Evolutionary conservation across 306 rosid species (phyloP), one percentile per base, ranked within the genome.

Genomic region (Cucumis melo): DNA sequence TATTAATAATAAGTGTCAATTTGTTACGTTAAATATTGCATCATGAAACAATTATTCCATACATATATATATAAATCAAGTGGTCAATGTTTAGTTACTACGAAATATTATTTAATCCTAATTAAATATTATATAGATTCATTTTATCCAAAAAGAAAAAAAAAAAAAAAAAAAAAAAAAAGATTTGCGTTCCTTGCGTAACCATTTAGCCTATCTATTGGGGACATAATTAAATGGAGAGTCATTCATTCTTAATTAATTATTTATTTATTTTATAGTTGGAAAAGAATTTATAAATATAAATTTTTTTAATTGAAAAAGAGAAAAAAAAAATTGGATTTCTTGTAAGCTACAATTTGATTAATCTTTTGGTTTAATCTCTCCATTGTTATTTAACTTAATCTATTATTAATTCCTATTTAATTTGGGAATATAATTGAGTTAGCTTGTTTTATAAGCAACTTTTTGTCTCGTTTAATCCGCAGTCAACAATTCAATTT

Each of bases 301-400:
- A 29, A 32, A 32, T 2, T 32, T 32, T 32, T 32, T 32, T 32
- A 2, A 32, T 32, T 3, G n/a, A n/a, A n/a, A n/a, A n/a, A n/a
- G n/a, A n/a, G n/a, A n/a, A n/a, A 32, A 32, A 44, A 24, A 44
- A 46, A 13, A 10, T 0, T 20, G 17, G 38, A 12, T 70, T 70
- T 70, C 75, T 70, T 72, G 59, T 48, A 48, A 44, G 42, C 14
- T 72, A 50, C 76, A 72, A 21, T 46, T 72, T 48, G 76, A 72
- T 46, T 15, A 72, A 70, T 42, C 19, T 46, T 70, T 70, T 70
- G 58, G 21, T 68, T 68, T 44, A 44, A 24, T 21, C 75, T 15
- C 75, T 70, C 58, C 38, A 32, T 32, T 7, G 15, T 70, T 70
- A 51, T 16, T 51, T n/a, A 44, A 70, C 23, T 70, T 24, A 48